phyloP scores from a whole-genome alignment of 2,329 filamentous ascomycete species.

The Pyrenophora teres region DNA sequence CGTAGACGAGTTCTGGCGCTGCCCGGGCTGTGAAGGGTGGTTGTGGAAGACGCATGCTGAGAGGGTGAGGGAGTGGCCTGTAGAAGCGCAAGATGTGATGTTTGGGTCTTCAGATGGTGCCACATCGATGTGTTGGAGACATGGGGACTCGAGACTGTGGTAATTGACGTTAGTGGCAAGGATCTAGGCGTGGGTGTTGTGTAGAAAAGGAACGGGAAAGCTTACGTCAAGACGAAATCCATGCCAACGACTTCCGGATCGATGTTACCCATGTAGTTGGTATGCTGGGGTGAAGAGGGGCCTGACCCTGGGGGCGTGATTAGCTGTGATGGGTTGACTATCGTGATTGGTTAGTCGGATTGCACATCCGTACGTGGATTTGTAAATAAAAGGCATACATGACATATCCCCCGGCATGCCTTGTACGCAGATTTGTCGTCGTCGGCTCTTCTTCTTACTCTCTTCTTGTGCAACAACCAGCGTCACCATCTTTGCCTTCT shows the following conservation, averaged over 20 bases:
- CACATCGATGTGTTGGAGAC: conserved; percentile 37
- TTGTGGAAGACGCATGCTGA: conserved; percentile 36
- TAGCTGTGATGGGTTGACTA: background rate
- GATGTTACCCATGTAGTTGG: conserved; percentile 12
- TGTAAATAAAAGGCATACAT: background rate
- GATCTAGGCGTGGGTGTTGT: background rate
- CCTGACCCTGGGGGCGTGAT: background rate
- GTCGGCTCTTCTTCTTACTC: background rate
- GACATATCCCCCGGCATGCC: background rate
- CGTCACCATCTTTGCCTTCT: background rate
- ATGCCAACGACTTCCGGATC: conserved; percentile 27
- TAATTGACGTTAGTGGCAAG: background rate
- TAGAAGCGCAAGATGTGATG: conserved; percentile 5
- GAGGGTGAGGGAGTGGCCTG: conserved; percentile 40
- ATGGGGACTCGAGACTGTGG: conserved; percentile 42
- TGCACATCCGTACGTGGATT: background rate
- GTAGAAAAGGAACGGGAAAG: background rate
- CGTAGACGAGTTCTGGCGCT: background rate
- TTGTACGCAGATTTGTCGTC: conserved; percentile 7
- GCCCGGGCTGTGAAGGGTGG: conserved; percentile 11
- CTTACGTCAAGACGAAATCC: conserved; percentile 46
- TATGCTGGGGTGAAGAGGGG: background rate
- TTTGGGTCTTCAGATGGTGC: conserved; percentile 1
- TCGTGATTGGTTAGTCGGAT: background rate
- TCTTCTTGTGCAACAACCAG: background rate